These are phyloP conservation scores for Marchantia paleacea DNA, from an alignment of 225 moss, liverwort and hornwort genomes.

Conservation along the genomic window DNA sequence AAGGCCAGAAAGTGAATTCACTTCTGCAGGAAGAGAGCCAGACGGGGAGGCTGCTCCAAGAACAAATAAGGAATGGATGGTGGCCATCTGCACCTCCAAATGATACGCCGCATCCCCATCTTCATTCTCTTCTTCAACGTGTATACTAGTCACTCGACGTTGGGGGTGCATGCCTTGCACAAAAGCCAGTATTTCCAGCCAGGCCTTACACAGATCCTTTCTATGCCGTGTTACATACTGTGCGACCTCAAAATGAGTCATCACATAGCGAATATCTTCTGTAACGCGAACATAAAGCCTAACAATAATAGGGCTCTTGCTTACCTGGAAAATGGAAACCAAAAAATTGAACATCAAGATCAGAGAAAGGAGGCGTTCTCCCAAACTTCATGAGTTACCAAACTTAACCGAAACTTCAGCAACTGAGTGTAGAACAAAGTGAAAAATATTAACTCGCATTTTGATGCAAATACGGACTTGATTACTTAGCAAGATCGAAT, in stretches of 20 bases:
- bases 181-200: constrained; percentile 80
- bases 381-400: too few relatives aligned
- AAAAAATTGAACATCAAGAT: too few relatives aligned
- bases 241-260: constrained; percentile 85
- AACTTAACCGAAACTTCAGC: too few relatives aligned
- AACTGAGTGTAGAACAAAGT: too few relatives aligned
- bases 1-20: constrained; percentile 32
- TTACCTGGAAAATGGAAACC: constrained; percentile 49
- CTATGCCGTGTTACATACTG: constrained; percentile 67
- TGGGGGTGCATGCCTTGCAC: constrained; percentile 91
- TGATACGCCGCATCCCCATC: constrained; percentile 71
- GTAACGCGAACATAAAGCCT: constrained; percentile 56
- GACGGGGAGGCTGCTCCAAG: constrained; percentile 63
- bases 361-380: too few relatives aligned
- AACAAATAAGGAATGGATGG: constrained; percentile 73
- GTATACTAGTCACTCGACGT: constrained; percentile 63
- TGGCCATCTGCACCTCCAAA: constrained; percentile 72
- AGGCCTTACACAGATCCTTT: constrained; percentile 67
- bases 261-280: constrained; percentile 85
- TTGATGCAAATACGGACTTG: too few relatives aligned
- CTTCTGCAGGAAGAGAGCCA: constrained; percentile 36
- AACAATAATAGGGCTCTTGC: constrained; percentile 59
- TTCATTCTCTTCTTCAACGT: constrained; percentile 83
- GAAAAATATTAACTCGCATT: too few relatives aligned
- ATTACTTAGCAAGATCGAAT: too few relatives aligned